These are phyloP conservation scores for Amaranthus cruentus DNA, from an alignment of 148 eudicot species.

Conservation along the genomic window DNA sequence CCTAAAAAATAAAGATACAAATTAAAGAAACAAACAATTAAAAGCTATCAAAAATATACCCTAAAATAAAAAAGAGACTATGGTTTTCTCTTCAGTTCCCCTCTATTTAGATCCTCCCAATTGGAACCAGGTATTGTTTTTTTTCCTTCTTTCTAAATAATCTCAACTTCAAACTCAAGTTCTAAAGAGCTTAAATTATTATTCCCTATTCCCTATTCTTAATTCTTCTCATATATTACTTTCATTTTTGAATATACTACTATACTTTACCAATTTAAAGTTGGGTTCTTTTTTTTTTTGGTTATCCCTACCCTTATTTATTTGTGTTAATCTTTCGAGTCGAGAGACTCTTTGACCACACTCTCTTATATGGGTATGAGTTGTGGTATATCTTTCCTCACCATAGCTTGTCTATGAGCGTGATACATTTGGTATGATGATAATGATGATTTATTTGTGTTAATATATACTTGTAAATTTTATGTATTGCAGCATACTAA, in stretches of 20 bases:
- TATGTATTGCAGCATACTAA: slow-evolving; percentile 33
- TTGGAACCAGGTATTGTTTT: slow-evolving; percentile 56
- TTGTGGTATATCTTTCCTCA: too few species aligned
- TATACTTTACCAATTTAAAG: slow-evolving; percentile 30
- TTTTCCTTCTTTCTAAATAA: background rate
- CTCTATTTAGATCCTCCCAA: slow-evolving; percentile 68
- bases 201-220: slow-evolving; percentile 34
- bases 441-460: background rate
- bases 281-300: slow-evolving; percentile 2
- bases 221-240: slow-evolving; percentile 6
- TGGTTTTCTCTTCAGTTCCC: slow-evolving; percentile 65
- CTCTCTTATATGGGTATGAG: too few species aligned
- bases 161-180: slow-evolving; percentile 27
- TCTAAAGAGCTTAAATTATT: slow-evolving; percentile 6
- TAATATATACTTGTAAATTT: slow-evolving; percentile 7
- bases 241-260: slow-evolving; percentile 52
- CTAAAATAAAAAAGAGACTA: slow-evolving; percentile 24
- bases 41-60: slow-evolving; percentile 16
- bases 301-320: background rate
- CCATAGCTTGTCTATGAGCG: too few species aligned
- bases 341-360: too few species aligned
- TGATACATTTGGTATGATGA: too few species aligned
- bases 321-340: too few species aligned
- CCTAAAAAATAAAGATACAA: slow-evolving; percentile 19
- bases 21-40: slow-evolving; percentile 8